These are phyloP conservation scores for Botrytis elliptica DNA, from an alignment of 2,329 filamentous ascomycete species.

Conservation along the genomic window DNA sequence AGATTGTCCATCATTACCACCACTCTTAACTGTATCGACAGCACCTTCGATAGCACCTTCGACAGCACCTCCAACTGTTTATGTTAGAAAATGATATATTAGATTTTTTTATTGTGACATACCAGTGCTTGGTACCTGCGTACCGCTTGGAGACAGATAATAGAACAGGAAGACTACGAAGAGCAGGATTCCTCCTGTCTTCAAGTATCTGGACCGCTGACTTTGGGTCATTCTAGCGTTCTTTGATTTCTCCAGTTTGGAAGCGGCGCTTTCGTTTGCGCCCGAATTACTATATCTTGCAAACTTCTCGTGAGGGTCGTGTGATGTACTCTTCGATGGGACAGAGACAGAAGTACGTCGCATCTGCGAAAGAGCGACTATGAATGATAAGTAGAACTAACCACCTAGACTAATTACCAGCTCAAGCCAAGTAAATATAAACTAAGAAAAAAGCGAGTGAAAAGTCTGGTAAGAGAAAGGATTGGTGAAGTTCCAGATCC, in stretches of 20 bases:
- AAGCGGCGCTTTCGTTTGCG: slow-evolving; percentile 43
- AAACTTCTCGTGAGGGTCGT: slow-evolving; percentile 65
- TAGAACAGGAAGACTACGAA: slow-evolving; percentile 61
- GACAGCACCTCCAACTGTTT: slow-evolving; percentile 28
- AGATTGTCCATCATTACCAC: slow-evolving; percentile 48
- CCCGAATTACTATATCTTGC: slow-evolving; percentile 54
- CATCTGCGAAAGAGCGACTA: slow-evolving; percentile 46
- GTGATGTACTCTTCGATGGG: slow-evolving; percentile 57
- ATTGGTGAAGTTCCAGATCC: slow-evolving; percentile 17
- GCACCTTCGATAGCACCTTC: slow-evolving; percentile 25
- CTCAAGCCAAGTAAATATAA: slow-evolving; percentile 14
- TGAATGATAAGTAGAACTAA: slow-evolving; percentile 22
- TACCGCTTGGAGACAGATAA: slow-evolving; percentile 60
- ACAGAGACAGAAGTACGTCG: slow-evolving; percentile 64
- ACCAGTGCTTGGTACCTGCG: slow-evolving; percentile 35
- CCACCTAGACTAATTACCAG: slow-evolving; percentile 16
- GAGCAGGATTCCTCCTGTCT: slow-evolving; percentile 62
- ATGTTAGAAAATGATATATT: slow-evolving; percentile 10
- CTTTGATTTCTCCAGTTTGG: slow-evolving; percentile 55
- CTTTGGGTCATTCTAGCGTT: slow-evolving; percentile 61
- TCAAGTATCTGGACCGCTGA: slow-evolving; percentile 64
- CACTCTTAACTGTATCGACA: slow-evolving; percentile 24
- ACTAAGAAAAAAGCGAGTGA: slow-evolving; percentile 21
- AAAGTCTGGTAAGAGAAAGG: slow-evolving; percentile 12
- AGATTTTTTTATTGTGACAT: slow-evolving; percentile 1